Evolutionary conservation across 768 basidiomycete species (phyloP), one percentile per base, ranked within the genome.

Genomic region (Mrakia gelida): DNA sequence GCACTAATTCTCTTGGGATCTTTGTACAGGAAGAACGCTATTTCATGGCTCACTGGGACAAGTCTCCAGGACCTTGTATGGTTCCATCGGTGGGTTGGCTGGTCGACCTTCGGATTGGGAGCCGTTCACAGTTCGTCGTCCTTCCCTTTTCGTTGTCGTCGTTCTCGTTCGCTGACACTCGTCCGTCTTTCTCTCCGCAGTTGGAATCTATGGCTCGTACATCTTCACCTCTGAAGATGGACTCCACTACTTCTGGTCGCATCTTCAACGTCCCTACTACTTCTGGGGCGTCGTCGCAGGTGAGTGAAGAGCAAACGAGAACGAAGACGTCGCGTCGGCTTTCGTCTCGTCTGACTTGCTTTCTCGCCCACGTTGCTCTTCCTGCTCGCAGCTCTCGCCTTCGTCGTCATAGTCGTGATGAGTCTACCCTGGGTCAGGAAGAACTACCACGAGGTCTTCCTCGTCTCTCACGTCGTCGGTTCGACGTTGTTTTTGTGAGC

Each of bases 21-120:
- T 7, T 15, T 59, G 28, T 8, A n/a, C 59, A 16, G 34, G 54
- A 54, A 56, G 52, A 72, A 43, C 71, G 43, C 43, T 16, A 28
- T 52, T 28, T 26, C 71, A 1, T 72, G 18, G 41, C 28, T 32
- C 28, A 52, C 68, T 10, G 63, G 63, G 2, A n/a, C 49, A 6
- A 28, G 54, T n/a, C 34, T 59, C 6, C 73, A 62, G 61, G 59
- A 62, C n/a, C 73, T 75, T 43, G 62, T 62, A 1, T 75, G 38
- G 34, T 52, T 75, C 43, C 73, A 75, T 34, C 59, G 73, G 0
- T 75, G 73, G 73, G 62, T 75, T n/a, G 73, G 73, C 10, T 75
- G 73, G 63, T 65, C 63, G 73, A 62, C 59, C 3, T 61, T 75
- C 61, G 59, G 59, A 15, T 28, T 59, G 59, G 59, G 59, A 59